A percentile compares a stretch with the other conserved stretches of the same genome.
phyloP scores from a whole-genome alignment of 306 rosid genomes.

The Corylus heterophylla region DNA sequence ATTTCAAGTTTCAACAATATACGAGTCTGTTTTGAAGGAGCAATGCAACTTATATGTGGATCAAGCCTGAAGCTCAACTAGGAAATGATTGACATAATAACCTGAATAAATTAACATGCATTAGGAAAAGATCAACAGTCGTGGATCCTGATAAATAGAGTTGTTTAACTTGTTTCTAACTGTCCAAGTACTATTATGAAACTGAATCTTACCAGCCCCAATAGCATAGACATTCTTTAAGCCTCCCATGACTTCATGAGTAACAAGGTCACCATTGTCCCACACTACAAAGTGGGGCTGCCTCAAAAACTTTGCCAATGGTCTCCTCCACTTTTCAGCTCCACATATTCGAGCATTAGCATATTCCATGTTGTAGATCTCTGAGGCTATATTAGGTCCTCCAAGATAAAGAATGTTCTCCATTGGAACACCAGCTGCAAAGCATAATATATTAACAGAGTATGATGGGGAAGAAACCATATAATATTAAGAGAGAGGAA shows the following conservation, averaged over 20 bases:
- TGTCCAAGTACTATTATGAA: conserved; percentile 16
- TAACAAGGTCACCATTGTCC: conserved; percentile 96
- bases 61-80: conserved; percentile 10
- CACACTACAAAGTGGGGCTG: conserved; percentile 91
- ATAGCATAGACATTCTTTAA: conserved; percentile 95
- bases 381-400: conserved; percentile 96
- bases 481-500: not conserved
- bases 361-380: conserved; percentile 88
- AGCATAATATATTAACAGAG: conserved; percentile 11
- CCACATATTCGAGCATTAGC: conserved; percentile 98
- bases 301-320: conserved; percentile 84
- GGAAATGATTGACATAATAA: not conserved
- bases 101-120: not conserved
- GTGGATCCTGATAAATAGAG: not conserved
- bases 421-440: conserved; percentile 78
- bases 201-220: conserved; percentile 78
- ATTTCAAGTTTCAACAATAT: not conserved
- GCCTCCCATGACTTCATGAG: conserved; percentile 99
- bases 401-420: conserved; percentile 95
- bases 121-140: not conserved
- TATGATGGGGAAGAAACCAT: not conserved
- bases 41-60: not conserved
- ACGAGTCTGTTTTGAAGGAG: not conserved
- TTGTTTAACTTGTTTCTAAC: not conserved
- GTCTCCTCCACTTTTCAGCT: conserved; percentile 89